These are phyloP conservation scores for Megacollybia platyphylla DNA, from an alignment of 1,284 basidiomycete genomes.

Conservation along the genomic window DNA sequence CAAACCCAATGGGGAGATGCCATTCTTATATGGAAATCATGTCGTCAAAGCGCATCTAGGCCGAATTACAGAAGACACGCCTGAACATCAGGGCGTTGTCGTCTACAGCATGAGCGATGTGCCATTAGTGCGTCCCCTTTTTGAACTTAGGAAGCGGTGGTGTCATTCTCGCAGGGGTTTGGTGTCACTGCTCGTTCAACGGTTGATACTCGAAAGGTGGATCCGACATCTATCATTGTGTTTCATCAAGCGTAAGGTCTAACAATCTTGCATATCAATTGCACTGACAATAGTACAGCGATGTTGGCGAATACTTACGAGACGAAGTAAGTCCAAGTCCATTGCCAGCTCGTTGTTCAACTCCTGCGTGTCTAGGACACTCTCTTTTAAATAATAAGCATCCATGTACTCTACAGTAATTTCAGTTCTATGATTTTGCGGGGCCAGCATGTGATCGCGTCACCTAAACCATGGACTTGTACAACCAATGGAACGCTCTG, in stretches of 20 bases:
- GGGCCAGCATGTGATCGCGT: too few species aligned
- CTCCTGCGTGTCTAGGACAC: conserved; percentile 41
- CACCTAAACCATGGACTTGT: conserved; percentile 15
- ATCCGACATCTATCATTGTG: conserved; percentile 96
- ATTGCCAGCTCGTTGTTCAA: too few species aligned
- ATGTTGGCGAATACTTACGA: conserved; percentile 91
- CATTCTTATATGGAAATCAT: conserved; percentile 98
- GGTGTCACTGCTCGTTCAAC: conserved; percentile 96
- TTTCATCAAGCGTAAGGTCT: conserved; percentile 90
- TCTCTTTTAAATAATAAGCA: conserved; percentile 34
- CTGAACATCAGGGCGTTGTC: conserved; percentile 97
- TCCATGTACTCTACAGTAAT: conserved; percentile 9
- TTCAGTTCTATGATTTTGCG: conserved; percentile 3
- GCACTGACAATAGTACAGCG: conserved; percentile 30
- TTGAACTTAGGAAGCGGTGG: conserved; percentile 2
- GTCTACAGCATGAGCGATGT: conserved; percentile 93
- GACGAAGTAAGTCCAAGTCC: conserved; percentile 58
- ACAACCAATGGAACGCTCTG: conserved; percentile 43
- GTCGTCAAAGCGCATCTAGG: conserved; percentile 97
- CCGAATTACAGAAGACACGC: conserved; percentile 98
- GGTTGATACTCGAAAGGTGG: conserved; percentile 90
- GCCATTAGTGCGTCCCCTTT: conserved; percentile 53
- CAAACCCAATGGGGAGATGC: conserved; percentile 98
- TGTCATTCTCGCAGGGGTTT: conserved; percentile 62
- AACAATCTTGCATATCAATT: neutral